Evolutionary conservation across 768 basidiomycete species (phyloP), one percentile per base, ranked within the genome.

Genomic region (Lactarius hengduanensis): DNA sequence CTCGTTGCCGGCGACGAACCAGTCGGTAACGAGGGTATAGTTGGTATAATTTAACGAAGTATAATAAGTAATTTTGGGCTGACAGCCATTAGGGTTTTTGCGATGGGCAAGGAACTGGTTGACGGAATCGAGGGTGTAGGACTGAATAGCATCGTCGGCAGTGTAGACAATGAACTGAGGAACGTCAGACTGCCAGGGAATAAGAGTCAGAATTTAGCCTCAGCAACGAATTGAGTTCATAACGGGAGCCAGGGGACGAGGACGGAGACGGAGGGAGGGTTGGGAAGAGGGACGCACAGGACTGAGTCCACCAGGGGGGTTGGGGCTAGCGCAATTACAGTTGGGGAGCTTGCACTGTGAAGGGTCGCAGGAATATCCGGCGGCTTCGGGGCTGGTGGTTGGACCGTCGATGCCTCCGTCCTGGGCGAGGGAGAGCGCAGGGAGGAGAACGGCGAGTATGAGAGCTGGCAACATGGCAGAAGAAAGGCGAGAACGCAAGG

Each of bases 1-100:
- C 74, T 93, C 91, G 73, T 92, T 92, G 26, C 91, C 91, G 4
- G 86, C 88, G 36, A 91, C 89, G 74, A 78, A 92, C 88, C 88
- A 91, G 74, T 91, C 89, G 78, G 79, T 91, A 47, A 91, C 87
- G 57, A 90, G 81, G 1, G 87, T 86, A 75, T 87, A 90, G 74
- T 92, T 91, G 16, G 90, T 92, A 76, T 84, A 92, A 61, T 82
- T 82, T 41, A 91, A 76, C 3, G 86, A 88, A 9, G 84, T 84
- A 75, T 82, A 92, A 76, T 90, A 93, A 32, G 90, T 91, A 84
- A 89, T 90, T 75, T 84, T 88, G 43, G 84, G 83, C n/a, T 74
- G 69, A 75, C 91, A 92, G 18, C 89, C 87, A 69, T 92, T 91
- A 38, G 90, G 90, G 71, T 91, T 91, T 72, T 83, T 82, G 57